A percentile compares a stretch with the other conserved stretches of the same genome.
Conservation (phyloP, 257 asterid species). For the Ilex asprella region DNA sequence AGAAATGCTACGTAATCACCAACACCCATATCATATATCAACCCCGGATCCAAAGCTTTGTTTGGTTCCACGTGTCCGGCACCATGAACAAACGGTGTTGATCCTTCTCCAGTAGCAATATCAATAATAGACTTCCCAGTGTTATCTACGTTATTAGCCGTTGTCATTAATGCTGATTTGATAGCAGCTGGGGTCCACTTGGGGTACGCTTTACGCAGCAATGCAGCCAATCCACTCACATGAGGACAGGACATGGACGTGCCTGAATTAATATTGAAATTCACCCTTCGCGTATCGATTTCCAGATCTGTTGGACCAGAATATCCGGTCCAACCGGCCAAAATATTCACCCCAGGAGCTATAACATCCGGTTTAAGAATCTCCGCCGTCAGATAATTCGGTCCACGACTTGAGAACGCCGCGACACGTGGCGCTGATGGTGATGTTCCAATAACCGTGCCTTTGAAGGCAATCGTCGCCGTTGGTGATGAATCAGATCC, state of each 20-base stretch:
- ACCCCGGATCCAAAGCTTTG: conserved; percentile 69
- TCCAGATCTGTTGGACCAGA: conserved; percentile 63
- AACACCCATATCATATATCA: conserved; percentile 51
- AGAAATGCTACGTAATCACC: conserved; percentile 60
- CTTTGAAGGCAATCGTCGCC: conserved; percentile 58
- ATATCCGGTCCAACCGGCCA: conserved; percentile 87
- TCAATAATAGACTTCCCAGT: conserved; percentile 50
- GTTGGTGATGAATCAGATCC: conserved; percentile 62
- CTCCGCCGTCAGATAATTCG: conserved; percentile 71
- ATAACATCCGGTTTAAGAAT: conserved; percentile 87
- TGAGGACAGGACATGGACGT: conserved; percentile 99
- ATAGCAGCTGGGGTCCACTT: conserved; percentile 78
- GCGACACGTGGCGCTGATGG: conserved; percentile 92
- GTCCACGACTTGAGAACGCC: conserved; percentile 92
- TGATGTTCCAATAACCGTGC: conserved; percentile 59
- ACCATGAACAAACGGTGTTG: conserved; percentile 63
- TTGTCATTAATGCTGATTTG: conserved; percentile 84
- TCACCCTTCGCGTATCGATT: conserved; percentile 62
- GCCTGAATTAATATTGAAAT: conserved; percentile 80
- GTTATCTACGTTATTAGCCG: conserved; percentile 67
- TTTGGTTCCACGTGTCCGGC: conserved; percentile 92
- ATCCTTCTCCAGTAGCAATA: conserved; percentile 64
- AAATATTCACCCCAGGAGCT: conserved; percentile 88
- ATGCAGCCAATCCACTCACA: conserved; percentile 83
- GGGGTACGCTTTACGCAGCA: conserved; percentile 62